A percentile compares a stretch with the other conserved stretches of the same genome.
These are phyloP conservation scores for Hebeloma cylindrosporum DNA, from an alignment of 768 basidiomycete species.

Conservation along the genomic window DNA sequence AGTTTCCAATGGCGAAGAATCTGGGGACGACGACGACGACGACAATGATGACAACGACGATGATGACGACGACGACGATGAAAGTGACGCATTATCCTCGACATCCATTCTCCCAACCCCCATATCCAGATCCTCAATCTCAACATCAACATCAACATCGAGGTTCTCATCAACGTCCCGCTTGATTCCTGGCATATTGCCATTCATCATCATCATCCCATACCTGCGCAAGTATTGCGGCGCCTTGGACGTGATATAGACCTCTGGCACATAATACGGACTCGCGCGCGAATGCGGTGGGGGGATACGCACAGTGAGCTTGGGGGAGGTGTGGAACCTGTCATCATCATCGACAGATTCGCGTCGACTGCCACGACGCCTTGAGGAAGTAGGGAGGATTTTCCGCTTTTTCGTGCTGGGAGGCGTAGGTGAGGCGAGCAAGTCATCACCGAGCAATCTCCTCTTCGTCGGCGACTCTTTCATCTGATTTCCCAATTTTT, in stretches of 20 bases:
- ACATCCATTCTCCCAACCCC: background rate
- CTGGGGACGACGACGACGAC: background rate
- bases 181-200: background rate
- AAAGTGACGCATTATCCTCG: background rate
- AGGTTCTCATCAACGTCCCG: background rate
- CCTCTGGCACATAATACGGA: conserved; percentile 15
- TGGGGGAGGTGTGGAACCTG: conserved; percentile 3
- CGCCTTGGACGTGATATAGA: conserved; percentile 13
- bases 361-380: background rate
- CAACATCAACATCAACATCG: background rate
- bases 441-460: conserved; percentile 1
- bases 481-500: conserved; percentile 6
- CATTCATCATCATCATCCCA: background rate
- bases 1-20: too few species aligned
- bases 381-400: too few species aligned
- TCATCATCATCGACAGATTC: background rate
- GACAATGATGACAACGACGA: background rate
- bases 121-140: background rate
- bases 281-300: conserved; percentile 5
- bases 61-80: background rate
- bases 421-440: conserved; percentile 21
- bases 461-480: conserved; percentile 4
- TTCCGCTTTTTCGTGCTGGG: too few species aligned
- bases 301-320: conserved; percentile 20
- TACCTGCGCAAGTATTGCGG: background rate